A percentile compares a stretch with the other conserved stretches of the same genome.
phyloP scores from a whole-genome alignment of 83 land plant genomes.

The Thuja plicata region DNA sequence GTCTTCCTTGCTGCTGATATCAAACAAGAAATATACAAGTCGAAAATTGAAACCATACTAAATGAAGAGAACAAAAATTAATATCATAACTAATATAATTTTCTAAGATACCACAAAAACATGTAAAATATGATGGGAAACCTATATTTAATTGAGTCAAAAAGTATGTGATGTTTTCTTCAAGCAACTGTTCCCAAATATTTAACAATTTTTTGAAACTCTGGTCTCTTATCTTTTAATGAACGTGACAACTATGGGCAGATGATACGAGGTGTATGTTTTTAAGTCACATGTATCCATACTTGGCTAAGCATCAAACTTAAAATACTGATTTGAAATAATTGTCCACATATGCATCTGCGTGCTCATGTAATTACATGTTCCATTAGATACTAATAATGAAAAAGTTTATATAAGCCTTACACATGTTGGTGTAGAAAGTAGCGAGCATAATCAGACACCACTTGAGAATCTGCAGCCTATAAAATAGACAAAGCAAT shows the following conservation, averaged over 20 bases:
- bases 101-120: neutral
- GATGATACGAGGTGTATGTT: neutral
- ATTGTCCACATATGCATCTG: neutral
- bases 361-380: neutral
- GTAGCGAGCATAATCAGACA: conserved; percentile 97
- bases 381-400: neutral
- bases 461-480: conserved; percentile 97
- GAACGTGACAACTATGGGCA: neutral
- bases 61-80: too few species aligned
- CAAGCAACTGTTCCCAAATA: neutral
- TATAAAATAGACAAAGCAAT: conserved; percentile 29
- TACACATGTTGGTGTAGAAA: conserved; percentile 96
- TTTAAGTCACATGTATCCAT: neutral
- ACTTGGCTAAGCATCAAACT: neutral
- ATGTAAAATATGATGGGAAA: neutral
- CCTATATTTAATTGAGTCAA: neutral
- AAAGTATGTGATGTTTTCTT: neutral
- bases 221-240: neutral
- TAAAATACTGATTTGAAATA: neutral
- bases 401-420: conserved; percentile 25
- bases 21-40: neutral
- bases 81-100: too few species aligned
- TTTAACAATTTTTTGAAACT: neutral
- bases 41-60: neutral
- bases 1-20: neutral